These are phyloP conservation scores for Tausonia pullulans DNA, from an alignment of 1,284 basidiomycete species.

Conservation along the genomic window DNA sequence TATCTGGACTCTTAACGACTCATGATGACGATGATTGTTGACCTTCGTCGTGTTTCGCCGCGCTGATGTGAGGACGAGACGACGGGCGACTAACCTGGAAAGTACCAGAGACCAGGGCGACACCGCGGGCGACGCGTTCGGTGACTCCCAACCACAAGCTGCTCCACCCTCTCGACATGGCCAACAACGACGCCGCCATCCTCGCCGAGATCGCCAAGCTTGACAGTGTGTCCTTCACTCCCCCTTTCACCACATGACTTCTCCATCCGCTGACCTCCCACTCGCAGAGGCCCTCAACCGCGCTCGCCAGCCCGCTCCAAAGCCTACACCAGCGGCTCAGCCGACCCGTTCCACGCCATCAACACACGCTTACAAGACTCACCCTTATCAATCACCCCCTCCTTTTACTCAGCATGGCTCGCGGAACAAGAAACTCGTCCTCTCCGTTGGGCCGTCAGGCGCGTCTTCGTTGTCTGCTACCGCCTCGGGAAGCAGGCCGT, in stretches of 20 bases:
- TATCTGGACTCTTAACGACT: too few species aligned
- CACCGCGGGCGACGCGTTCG: background rate
- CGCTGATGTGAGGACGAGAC: background rate
- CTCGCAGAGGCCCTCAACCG: conserved; percentile 2
- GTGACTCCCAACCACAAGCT: background rate
- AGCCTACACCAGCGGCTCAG: background rate
- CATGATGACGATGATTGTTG: background rate
- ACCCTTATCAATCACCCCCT: background rate
- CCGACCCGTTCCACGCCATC: background rate
- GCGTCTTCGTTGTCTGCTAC: background rate
- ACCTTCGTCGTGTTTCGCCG: background rate
- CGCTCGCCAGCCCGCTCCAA: background rate
- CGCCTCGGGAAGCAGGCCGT: background rate
- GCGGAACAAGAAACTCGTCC: conserved; percentile 17
- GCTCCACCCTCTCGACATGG: background rate
- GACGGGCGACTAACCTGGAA: background rate
- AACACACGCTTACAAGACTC: background rate
- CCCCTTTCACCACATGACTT: background rate
- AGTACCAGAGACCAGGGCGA: too few species aligned
- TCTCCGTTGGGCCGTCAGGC: conserved; percentile 5
- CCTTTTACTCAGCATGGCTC: background rate
- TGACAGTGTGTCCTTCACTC: conserved; percentile 8
- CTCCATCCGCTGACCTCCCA: background rate
- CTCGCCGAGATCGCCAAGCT: conserved; percentile 17
- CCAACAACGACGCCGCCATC: conserved; percentile 5